Conservation (phyloP, 2,329 filamentous ascomycete genomes). For the Onygena corvina region DNA sequence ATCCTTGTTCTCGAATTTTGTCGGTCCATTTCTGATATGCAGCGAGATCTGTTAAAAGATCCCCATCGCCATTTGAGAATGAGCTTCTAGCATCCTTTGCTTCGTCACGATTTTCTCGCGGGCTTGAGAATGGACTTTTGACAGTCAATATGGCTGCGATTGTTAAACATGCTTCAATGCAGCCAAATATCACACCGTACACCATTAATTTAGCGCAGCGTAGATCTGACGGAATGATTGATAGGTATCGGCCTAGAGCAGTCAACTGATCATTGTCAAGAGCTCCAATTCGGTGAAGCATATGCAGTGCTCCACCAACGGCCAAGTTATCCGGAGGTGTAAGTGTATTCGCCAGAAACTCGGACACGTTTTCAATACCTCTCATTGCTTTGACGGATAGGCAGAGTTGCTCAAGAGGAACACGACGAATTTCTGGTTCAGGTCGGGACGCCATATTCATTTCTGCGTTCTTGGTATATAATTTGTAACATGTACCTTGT, state of each 20-base stretch:
- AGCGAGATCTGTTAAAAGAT: conserved; percentile 73
- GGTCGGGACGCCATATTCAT: conserved; percentile 72
- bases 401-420: conserved; percentile 87
- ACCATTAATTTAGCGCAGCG: conserved; percentile 91
- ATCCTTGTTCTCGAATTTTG: conserved; percentile 42
- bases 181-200: conserved; percentile 86
- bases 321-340: conserved; percentile 78
- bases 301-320: conserved; percentile 69
- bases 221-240: conserved; percentile 86
- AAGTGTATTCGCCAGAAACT: conserved; percentile 72
- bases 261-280: conserved; percentile 78
- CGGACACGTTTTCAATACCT: conserved; percentile 66
- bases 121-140: conserved; percentile 73
- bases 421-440: conserved; percentile 84
- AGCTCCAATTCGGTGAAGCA: conserved; percentile 76
- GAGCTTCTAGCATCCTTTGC: conserved; percentile 61
- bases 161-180: conserved; percentile 74
- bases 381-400: conserved; percentile 85
- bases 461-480: conserved; percentile 81
- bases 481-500: conserved; percentile 84
- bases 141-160: conserved; percentile 89
- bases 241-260: conserved; percentile 81
- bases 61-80: conserved; percentile 69
- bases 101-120: conserved; percentile 69
- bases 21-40: conserved; percentile 74